Evolutionary conservation across 2,329 filamentous ascomycete genomes (phyloP), one percentile per base, ranked within the genome.

Genomic region (Dothiorella sarmentorum): DNA sequence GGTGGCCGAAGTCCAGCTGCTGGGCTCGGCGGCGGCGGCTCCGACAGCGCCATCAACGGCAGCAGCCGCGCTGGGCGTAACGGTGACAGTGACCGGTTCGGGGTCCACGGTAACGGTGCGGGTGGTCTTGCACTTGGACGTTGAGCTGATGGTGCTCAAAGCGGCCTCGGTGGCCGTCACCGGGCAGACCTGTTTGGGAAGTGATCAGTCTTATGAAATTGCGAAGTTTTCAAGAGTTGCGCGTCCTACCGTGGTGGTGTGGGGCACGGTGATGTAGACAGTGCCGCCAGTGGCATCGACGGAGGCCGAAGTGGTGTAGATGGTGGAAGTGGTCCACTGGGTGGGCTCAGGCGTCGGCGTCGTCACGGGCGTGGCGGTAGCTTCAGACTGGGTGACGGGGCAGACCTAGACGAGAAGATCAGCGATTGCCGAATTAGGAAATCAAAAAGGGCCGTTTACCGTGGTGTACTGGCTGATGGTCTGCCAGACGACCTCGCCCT

Each of bases 321-420:
- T 29, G 24, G 57, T 59, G 37, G 57, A 59, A 6, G 57, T 59
- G 7, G 47, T 59, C 38, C 29, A 53, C 57, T 59, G 37, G 18
- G 45, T 52, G 42, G 43, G 31, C 15, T 29, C 11, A 9, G 55
- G 24, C 18, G 52, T 33, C n/a, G 29, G 15, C 29, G 40, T 26
- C 35, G 24, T 29, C 37, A 29, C 35, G 35, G 51, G n/a, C n/a
- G 17, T 31, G 4, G 20, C 52, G 3, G 40, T 20, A 35, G 29
- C 43, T 11, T 31, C 17, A 20, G 55, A 18, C 49, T 53, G 33
- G 24, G 7, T 29, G 15, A 53, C 49, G 49, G 49, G 49, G 49
- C 49, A 53, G 33, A 53, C 35, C 49, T 53, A 40, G 18, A 18
- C 11, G 35, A 18, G 35, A 40, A 38, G 15, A 27, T 53, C 35